Conservation (phyloP, 805 yeast species). For the Candida suzukii region DNA sequence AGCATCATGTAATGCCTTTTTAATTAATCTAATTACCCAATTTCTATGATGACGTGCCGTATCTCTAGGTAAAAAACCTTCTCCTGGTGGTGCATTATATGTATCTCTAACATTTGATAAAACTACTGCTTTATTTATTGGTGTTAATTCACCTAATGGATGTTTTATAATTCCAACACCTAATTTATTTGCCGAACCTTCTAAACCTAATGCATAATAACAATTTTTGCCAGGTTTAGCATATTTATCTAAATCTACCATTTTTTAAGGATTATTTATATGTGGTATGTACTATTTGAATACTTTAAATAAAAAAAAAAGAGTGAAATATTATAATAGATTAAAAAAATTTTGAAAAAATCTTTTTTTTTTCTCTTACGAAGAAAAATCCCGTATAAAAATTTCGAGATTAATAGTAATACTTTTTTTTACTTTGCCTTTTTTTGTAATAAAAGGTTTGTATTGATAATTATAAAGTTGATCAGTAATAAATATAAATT, state of each 20-base stretch:
- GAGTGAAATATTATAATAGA: no score
- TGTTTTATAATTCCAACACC: slow-evolving; percentile 93
- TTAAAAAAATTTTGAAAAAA: no score
- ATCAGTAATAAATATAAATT: no score
- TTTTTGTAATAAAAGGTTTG: no score
- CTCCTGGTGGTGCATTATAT: slow-evolving; percentile 95
- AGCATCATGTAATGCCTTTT: slow-evolving; percentile 59
- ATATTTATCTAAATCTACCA: slow-evolving; percentile 33
- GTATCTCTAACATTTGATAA: slow-evolving; percentile 92
- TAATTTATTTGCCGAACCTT: slow-evolving; percentile 94
- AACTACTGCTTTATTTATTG: slow-evolving; percentile 60
- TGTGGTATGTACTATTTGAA: no score
- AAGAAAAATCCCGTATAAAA: no score
- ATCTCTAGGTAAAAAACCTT: slow-evolving; percentile 94
- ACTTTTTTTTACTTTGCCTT: no score
- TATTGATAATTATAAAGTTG: no score
- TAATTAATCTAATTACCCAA: slow-evolving; percentile 82
- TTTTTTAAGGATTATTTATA: no score
- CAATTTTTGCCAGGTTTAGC: slow-evolving; percentile 33
- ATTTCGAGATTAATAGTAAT: no score
- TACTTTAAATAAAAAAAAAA: no score
- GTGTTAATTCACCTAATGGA: slow-evolving; percentile 47
- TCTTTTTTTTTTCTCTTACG: no score
- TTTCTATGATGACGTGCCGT: slow-evolving; percentile 95
- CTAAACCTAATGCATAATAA: slow-evolving; percentile 82